These are phyloP conservation scores for Colletotrichum tofieldiae DNA, from an alignment of 2,329 filamentous ascomycete genomes.

Conservation along the genomic window DNA sequence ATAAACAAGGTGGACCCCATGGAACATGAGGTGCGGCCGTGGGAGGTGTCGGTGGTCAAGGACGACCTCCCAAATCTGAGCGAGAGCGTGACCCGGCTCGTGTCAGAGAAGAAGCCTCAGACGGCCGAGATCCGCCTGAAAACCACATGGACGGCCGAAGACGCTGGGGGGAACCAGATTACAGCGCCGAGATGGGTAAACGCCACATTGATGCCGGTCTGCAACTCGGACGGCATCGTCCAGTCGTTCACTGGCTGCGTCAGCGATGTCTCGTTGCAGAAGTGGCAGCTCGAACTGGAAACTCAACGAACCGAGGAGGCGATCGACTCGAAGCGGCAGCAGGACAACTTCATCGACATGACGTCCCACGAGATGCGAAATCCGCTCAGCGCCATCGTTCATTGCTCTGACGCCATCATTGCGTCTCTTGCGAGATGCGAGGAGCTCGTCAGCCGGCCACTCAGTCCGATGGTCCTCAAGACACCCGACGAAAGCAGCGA, in stretches of 20 bases:
- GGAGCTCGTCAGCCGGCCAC: conserved; percentile 53
- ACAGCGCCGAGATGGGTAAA: conserved; percentile 64
- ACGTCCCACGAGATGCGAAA: conserved; percentile 82
- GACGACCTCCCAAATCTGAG: conserved; percentile 61
- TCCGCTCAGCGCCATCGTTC: conserved; percentile 80
- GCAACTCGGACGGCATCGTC: conserved; percentile 61
- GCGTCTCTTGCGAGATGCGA: conserved; percentile 63
- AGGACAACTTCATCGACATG: conserved; percentile 88
- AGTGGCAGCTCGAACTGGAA: conserved; percentile 67
- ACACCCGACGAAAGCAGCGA: conserved; percentile 18
- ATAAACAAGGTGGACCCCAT: conserved; percentile 60
- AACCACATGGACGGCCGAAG: conserved; percentile 62
- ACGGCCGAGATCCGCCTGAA: conserved; percentile 66
- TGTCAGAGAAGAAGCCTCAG: conserved; percentile 59
- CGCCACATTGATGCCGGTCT: conserved; percentile 67
- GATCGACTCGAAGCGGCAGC: conserved; percentile 75
- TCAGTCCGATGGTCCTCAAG: conserved; percentile 10
- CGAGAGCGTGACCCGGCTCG: conserved; percentile 58
- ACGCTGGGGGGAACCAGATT: conserved; percentile 60
- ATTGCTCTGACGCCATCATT: conserved; percentile 81
- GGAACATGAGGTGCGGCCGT: conserved; percentile 58
- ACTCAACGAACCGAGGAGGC: conserved; percentile 68
- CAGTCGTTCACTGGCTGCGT: conserved; percentile 66
- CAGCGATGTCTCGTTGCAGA: conserved; percentile 65
- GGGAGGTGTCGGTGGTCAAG: conserved; percentile 60